These are phyloP conservation scores for Hericium rajendrae DNA, from an alignment of 768 basidiomycete genomes.

Conservation along the genomic window DNA sequence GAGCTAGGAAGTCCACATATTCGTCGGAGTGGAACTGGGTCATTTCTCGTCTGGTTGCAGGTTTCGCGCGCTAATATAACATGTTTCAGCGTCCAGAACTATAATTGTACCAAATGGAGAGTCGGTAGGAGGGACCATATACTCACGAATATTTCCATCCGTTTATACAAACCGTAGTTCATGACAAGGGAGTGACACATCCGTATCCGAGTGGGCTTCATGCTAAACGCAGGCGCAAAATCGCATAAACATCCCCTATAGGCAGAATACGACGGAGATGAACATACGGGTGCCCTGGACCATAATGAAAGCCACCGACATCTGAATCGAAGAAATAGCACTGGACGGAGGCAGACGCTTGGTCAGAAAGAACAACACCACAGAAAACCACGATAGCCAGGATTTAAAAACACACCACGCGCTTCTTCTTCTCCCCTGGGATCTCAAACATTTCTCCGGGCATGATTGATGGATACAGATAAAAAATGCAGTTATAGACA, in stretches of 20 bases:
- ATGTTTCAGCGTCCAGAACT: background rate
- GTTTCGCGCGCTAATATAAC: constrained; percentile 79
- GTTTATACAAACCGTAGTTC: constrained; percentile 99
- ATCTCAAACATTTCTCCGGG: constrained; percentile 25
- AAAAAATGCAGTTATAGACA: background rate
- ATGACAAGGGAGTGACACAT: constrained; percentile 99
- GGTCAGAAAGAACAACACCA: background rate
- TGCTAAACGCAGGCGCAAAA: constrained; percentile 35
- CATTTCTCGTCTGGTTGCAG: constrained; percentile 99
- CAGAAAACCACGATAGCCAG: background rate
- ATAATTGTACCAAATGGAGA: background rate
- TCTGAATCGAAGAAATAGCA: constrained; percentile 99
- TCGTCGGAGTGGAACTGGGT: constrained; percentile 99
- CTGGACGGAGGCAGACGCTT: constrained; percentile 27
- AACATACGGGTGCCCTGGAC: constrained; percentile 86
- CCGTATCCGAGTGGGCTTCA: constrained; percentile 97
- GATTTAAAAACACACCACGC: constrained; percentile 55
- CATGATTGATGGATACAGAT: constrained; percentile 12
- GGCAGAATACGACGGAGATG: constrained; percentile 4
- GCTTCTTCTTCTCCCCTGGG: constrained; percentile 74
- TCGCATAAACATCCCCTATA: constrained; percentile 7
- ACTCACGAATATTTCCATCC: constrained; percentile 99
- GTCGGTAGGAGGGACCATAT: background rate
- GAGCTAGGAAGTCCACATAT: constrained; percentile 93
- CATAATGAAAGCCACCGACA: constrained; percentile 98